These are phyloP conservation scores for Globisporangium solare DNA, from an alignment of 352 stramenopile genomes.

Conservation along the genomic window DNA sequence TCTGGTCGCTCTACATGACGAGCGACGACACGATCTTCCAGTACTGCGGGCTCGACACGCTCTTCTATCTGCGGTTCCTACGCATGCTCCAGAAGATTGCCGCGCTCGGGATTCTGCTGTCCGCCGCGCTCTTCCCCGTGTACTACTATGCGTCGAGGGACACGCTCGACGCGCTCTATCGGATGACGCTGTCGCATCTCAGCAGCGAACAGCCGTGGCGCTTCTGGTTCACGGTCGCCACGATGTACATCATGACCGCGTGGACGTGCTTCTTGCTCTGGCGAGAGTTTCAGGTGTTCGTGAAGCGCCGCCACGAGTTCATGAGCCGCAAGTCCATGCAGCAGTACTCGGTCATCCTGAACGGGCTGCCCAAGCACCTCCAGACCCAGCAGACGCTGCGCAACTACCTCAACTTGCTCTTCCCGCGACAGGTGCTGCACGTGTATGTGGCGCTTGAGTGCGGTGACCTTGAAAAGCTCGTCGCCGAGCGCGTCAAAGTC, in stretches of 20 bases:
- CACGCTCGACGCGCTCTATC: conserved; percentile 39
- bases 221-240: conserved; percentile 58
- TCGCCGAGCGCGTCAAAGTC: conserved; percentile 60
- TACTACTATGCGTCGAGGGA: conserved; percentile 58
- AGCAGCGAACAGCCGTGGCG: conserved; percentile 45
- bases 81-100: conserved; percentile 70
- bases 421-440: conserved; percentile 59
- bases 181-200: conserved; percentile 69
- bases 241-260: conserved; percentile 63
- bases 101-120: conserved; percentile 47
- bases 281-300: conserved; percentile 71
- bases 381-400: conserved; percentile 70
- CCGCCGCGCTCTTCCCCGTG: conserved; percentile 67
- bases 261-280: conserved; percentile 60
- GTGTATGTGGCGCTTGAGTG: conserved; percentile 79
- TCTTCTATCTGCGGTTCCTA: conserved; percentile 79
- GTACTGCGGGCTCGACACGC: conserved; percentile 70
- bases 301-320: conserved; percentile 71
- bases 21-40: conserved; percentile 69
- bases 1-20: conserved; percentile 47
- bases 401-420: conserved; percentile 75
- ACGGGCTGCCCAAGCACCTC: conserved; percentile 65
- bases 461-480: conserved; percentile 64
- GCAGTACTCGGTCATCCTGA: conserved; percentile 79
- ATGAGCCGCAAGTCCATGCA: conserved; percentile 52